Percentiles rank a stretch among this genome's conserved stretches.
These are phyloP conservation scores for Debaryomyces psychrophilus DNA, from an alignment of 1,139 yeast genomes.

Conservation along the genomic window DNA sequence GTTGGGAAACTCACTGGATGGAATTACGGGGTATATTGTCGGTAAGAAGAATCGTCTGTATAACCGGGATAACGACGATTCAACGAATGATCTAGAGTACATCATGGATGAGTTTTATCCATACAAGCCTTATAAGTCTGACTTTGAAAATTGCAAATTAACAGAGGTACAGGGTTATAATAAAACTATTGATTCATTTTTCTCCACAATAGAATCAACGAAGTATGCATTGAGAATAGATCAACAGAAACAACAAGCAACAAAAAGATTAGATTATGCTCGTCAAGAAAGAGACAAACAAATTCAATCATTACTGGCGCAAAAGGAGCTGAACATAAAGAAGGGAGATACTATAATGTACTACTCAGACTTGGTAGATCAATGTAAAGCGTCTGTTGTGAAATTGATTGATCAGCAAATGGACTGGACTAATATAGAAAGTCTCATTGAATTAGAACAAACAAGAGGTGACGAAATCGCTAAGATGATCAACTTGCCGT, in stretches of 20 bases:
- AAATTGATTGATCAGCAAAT: conserved; percentile 75
- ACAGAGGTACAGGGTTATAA: conserved; percentile 65
- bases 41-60: conserved; percentile 60
- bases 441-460: conserved; percentile 71
- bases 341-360: conserved; percentile 77
- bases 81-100: conserved; percentile 45
- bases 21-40: conserved; percentile 64
- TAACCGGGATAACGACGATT: conserved; percentile 36
- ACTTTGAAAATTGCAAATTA: conserved; percentile 33
- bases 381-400: conserved; percentile 70
- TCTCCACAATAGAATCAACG: conserved; percentile 82
- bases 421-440: conserved; percentile 94
- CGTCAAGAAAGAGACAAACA: conserved; percentile 72
- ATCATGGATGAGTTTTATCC: conserved; percentile 87
- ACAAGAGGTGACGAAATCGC: conserved; percentile 68
- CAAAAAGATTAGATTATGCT: conserved; percentile 73
- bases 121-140: conserved; percentile 59
- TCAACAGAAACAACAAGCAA: conserved; percentile 75
- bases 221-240: conserved; percentile 74
- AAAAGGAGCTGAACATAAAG: conserved; percentile 64
- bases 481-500: conserved; percentile 61
- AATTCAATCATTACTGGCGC: conserved; percentile 64
- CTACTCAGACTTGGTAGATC: conserved; percentile 71
- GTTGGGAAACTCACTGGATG: conserved; percentile 23
- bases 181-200: conserved; percentile 78